Conservation (phyloP, 2,329 filamentous ascomycete species). For the Cryphonectria parasitica region DNA sequence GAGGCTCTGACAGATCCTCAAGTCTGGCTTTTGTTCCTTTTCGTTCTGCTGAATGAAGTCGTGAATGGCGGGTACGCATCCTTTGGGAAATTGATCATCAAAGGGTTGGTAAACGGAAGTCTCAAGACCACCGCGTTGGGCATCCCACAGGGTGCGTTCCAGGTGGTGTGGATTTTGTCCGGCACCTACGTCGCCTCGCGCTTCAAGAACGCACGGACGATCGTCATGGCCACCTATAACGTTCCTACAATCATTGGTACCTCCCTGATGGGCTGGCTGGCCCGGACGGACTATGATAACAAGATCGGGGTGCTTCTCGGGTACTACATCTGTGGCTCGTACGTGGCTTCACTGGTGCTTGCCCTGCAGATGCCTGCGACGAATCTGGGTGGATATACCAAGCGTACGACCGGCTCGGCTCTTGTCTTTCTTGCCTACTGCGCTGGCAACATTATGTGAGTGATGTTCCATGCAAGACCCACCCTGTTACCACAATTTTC, state of each 20-base stretch:
- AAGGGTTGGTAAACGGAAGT: conserved; percentile 48
- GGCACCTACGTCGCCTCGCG: conserved; percentile 56
- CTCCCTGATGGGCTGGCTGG: conserved; percentile 54
- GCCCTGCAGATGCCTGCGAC: conserved; percentile 56
- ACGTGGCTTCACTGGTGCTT: conserved; percentile 55
- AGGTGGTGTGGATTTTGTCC: conserved; percentile 56
- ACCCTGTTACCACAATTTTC: neutral
- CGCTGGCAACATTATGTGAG: conserved; percentile 47
- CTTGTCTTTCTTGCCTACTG: conserved; percentile 52
- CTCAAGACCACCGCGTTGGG: conserved; percentile 55
- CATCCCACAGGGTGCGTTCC: conserved; percentile 58
- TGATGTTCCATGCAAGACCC: neutral
- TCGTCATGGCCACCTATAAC: conserved; percentile 56
- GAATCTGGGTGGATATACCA: conserved; percentile 53
- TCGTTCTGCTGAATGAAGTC: conserved; percentile 54
- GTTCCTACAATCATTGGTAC: conserved; percentile 55
- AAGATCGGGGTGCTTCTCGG: conserved; percentile 53
- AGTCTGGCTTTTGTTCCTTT: conserved; percentile 49
- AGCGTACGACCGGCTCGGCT: conserved; percentile 49
- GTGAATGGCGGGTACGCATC: conserved; percentile 59
- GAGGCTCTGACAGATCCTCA: conserved; percentile 51
- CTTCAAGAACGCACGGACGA: conserved; percentile 54
- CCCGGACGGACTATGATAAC: conserved; percentile 37
- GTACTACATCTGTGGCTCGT: conserved; percentile 55
- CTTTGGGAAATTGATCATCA: conserved; percentile 60